Evolutionary conservation across 768 basidiomycete genomes (phyloP).

Genomic region (Boletus sp.): DNA sequence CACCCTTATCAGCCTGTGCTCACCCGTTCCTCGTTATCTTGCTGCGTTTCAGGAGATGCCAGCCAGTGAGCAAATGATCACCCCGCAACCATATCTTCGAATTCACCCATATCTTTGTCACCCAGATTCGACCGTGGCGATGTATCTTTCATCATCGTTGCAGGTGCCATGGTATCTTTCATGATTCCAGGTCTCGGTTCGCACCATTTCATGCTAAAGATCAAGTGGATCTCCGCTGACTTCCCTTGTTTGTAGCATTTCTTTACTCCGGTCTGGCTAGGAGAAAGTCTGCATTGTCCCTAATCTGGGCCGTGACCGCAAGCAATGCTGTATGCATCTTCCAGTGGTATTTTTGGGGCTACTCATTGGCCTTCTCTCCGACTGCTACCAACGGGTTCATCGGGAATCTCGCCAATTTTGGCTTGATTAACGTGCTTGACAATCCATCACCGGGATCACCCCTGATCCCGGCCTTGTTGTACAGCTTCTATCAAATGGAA

Average conservation of each 20-base stretch:
- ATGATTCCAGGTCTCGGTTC: constrained; percentile 75
- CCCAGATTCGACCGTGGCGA: constrained; percentile 68
- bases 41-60: constrained; percentile 16
- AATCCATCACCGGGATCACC: constrained; percentile 76
- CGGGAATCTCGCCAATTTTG: constrained; percentile 78
- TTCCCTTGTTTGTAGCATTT: constrained; percentile 44
- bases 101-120: constrained; percentile 2
- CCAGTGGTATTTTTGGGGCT: constrained; percentile 83
- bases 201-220: constrained; percentile 8
- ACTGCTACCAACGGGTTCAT: constrained; percentile 73
- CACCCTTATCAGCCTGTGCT: constrained; percentile 2
- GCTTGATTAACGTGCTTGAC: constrained; percentile 65
- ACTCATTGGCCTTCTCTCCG: constrained; percentile 80
- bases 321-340: constrained; percentile 74
- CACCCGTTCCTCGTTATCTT: constrained; percentile 7
- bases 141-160: constrained; percentile 64
- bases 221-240: background rate
- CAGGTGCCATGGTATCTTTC: constrained; percentile 68
- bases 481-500: constrained; percentile 85
- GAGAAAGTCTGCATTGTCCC: constrained; percentile 63
- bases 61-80: constrained; percentile 27
- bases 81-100: background rate
- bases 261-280: constrained; percentile 71
- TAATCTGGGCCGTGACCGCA: constrained; percentile 74
- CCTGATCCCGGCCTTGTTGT: constrained; percentile 77